Percentiles rank a stretch among this genome's conserved stretches.
These are phyloP conservation scores for Pythium aquatile DNA, from an alignment of 352 stramenopile genomes.

Conservation along the genomic window DNA sequence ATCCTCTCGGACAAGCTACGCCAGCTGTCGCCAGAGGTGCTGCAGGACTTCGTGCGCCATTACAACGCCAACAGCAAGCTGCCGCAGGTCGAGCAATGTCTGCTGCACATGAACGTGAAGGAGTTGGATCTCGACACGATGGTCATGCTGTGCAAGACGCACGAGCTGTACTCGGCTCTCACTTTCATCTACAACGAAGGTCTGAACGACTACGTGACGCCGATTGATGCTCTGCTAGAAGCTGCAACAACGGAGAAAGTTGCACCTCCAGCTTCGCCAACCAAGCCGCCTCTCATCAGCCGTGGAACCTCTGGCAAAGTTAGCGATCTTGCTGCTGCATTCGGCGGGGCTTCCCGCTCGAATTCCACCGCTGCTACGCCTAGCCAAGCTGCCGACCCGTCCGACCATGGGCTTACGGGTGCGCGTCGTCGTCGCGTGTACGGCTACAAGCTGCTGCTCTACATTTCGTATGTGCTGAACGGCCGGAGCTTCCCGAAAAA, in stretches of 20 bases:
- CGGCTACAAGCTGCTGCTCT: conserved; percentile 87
- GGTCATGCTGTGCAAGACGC: conserved; percentile 88
- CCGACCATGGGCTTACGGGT: conserved; percentile 49
- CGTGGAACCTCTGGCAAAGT: conserved; percentile 40
- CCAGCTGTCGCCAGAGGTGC: conserved; percentile 89
- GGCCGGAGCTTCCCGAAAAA: conserved; percentile 89
- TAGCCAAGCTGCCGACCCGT: conserved; percentile 20
- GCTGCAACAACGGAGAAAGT: conserved; percentile 55
- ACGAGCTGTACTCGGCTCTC: conserved; percentile 93
- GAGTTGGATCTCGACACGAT: conserved; percentile 95
- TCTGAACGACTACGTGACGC: conserved; percentile 90
- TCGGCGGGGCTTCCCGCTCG: conserved; percentile 42
- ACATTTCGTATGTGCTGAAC: conserved; percentile 91
- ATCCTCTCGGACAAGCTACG: conserved; percentile 92
- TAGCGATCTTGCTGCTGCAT: conserved; percentile 60
- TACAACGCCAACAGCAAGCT: conserved; percentile 88
- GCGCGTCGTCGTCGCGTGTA: conserved; percentile 64
- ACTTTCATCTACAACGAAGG: conserved; percentile 95
- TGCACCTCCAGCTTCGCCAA: conserved; percentile 18
- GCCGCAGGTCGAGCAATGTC: conserved; percentile 89
- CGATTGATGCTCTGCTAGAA: conserved; percentile 90
- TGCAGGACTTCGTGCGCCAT: conserved; percentile 93
- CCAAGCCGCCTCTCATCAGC: conserved; percentile 14
- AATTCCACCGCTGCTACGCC: not conserved
- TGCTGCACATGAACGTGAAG: conserved; percentile 93